A percentile compares a stretch with the other conserved stretches of the same genome.
Evolutionary conservation across 352 stramenopile genomes (phyloP).

Genomic region (Thraustochytrium sp.): DNA sequence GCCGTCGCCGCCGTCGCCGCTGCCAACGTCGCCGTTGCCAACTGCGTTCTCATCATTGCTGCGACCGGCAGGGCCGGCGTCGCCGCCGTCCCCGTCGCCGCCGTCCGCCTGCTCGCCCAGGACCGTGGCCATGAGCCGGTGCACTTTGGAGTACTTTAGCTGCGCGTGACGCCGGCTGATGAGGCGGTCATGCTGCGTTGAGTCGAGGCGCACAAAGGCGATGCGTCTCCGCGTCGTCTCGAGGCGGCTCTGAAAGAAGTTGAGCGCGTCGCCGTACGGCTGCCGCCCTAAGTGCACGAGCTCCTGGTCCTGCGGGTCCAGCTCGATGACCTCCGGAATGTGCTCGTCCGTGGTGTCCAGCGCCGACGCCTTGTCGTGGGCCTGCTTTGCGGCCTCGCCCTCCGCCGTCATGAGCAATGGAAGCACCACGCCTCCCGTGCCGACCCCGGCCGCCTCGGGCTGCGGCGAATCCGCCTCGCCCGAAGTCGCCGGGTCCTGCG

Average conservation of each 20-base stretch:
- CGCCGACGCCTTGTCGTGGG: not conserved
- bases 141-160: slow-evolving; percentile 29
- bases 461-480: no score
- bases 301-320: slow-evolving; percentile 17
- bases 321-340: not conserved
- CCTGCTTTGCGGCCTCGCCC: not conserved
- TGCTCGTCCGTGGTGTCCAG: slow-evolving; percentile 13
- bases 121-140: not conserved
- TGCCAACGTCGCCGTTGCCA: not conserved
- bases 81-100: not conserved
- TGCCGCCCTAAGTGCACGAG: slow-evolving; percentile 31
- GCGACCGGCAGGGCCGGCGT: not conserved
- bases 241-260: not conserved
- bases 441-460: not conserved
- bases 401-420: not conserved
- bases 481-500: no score
- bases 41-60: not conserved
- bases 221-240: not conserved
- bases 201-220: slow-evolving; percentile 34
- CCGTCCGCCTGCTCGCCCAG: not conserved
- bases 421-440: not conserved
- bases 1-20: not conserved
- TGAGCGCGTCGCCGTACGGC: slow-evolving; percentile 35
- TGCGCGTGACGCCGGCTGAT: slow-evolving; percentile 37
- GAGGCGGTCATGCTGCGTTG: not conserved